A percentile compares a stretch with the other conserved stretches of the same genome.
phyloP scores from a whole-genome alignment of 2,329 filamentous ascomycete genomes.

The Stagonosporopsis vannaccii region DNA sequence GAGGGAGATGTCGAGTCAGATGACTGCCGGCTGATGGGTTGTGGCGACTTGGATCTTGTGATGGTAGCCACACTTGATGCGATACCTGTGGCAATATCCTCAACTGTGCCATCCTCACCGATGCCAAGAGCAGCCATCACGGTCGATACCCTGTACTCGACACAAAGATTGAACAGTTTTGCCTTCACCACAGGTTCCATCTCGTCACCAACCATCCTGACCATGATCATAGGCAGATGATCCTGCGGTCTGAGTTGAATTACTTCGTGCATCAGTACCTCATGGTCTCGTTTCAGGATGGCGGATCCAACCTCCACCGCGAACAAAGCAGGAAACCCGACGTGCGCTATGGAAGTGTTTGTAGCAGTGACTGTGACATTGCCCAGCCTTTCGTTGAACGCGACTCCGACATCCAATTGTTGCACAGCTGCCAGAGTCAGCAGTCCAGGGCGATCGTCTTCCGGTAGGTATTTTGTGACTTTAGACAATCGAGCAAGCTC shows the following conservation, averaged over 20 bases:
- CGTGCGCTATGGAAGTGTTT: slow-evolving; percentile 59
- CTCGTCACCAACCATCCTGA: slow-evolving; percentile 90
- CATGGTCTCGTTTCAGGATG: slow-evolving; percentile 69
- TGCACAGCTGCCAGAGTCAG: slow-evolving; percentile 75
- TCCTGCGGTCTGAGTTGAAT: slow-evolving; percentile 49
- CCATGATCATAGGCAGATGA: slow-evolving; percentile 76
- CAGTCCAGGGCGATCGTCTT: slow-evolving; percentile 91
- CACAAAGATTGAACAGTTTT: slow-evolving; percentile 80
- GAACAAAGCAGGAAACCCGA: slow-evolving; percentile 82
- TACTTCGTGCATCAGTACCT: slow-evolving; percentile 75
- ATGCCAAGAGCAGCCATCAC: slow-evolving; percentile 81
- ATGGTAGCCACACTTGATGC: slow-evolving; percentile 82
- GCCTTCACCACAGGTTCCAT: slow-evolving; percentile 90
- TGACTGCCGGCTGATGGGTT: slow-evolving; percentile 43
- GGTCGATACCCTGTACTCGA: slow-evolving; percentile 90
- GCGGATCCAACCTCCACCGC: slow-evolving; percentile 76
- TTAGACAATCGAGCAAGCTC: slow-evolving; percentile 84
- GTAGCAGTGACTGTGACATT: slow-evolving; percentile 52
- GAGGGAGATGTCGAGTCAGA: slow-evolving; percentile 36
- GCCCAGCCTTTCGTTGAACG: slow-evolving; percentile 75
- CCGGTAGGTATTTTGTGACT: slow-evolving; percentile 92
- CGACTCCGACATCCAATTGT: slow-evolving; percentile 66
- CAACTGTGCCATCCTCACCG: slow-evolving; percentile 64
- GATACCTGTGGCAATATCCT: slow-evolving; percentile 78
- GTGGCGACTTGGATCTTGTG: slow-evolving; percentile 67